Evolutionary conservation across 768 basidiomycete species (phyloP).

Genomic region (Lanmaoa rubissima): DNA sequence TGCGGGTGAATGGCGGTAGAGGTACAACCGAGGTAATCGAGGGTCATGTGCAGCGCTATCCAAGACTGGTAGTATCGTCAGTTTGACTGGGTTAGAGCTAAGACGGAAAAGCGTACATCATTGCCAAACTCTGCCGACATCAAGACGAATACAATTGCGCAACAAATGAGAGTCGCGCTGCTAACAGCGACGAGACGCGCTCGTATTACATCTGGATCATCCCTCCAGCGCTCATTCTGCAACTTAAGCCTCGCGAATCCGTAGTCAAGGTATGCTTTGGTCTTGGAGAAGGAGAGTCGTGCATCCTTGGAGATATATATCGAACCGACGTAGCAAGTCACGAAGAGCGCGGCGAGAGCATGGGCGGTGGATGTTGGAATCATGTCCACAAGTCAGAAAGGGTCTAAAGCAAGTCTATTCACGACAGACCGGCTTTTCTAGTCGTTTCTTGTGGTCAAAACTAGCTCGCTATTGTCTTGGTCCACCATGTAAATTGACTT

Average conservation of each 20-base stretch:
- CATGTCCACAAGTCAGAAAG: constrained; percentile 16
- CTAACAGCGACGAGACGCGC: constrained; percentile 70
- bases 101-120: constrained; percentile 9
- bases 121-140: constrained; percentile 32
- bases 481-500: no score
- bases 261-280: constrained; percentile 24
- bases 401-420: not conserved
- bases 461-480: constrained; percentile 4
- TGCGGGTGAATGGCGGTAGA: constrained; percentile 42
- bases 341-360: constrained; percentile 55
- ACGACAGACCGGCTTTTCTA: constrained; percentile 14
- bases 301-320: constrained; percentile 73
- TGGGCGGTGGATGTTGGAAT: constrained; percentile 43
- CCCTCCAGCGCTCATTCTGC: constrained; percentile 58
- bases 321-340: constrained; percentile 74
- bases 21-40: constrained; percentile 42
- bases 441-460: constrained; percentile 8
- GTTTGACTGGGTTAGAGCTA: constrained; percentile 1
- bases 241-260: constrained; percentile 33
- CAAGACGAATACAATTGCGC: constrained; percentile 47
- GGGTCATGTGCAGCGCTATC: constrained; percentile 30
- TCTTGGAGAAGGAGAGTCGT: constrained; percentile 49
- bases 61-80: constrained; percentile 13
- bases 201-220: constrained; percentile 84
- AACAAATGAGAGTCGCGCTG: constrained; percentile 58